Conservation (phyloP, 2,329 filamentous ascomycete genomes). For the Apiospora aurea region DNA sequence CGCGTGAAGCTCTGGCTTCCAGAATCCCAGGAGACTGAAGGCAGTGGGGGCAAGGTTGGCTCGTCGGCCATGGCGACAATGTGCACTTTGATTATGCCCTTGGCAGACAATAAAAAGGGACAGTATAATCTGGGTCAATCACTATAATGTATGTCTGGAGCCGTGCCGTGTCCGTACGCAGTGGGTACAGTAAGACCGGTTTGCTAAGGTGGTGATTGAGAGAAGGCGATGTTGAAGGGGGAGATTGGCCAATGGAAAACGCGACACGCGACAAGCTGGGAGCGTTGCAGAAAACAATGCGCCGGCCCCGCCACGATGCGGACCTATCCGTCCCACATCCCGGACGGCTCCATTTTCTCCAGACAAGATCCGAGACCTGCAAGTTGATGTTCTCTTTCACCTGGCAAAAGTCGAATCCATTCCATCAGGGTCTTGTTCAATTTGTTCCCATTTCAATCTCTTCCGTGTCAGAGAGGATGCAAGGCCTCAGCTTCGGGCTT, state of each 20-base stretch:
- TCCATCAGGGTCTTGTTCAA: background rate
- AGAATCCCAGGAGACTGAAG: conserved; percentile 42
- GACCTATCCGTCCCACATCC: conserved; percentile 16
- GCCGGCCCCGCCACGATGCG: conserved; percentile 14
- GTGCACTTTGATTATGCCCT: conserved; percentile 16
- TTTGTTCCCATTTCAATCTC: background rate
- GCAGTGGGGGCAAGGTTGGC: conserved; percentile 45
- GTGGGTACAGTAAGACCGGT: conserved; percentile 12
- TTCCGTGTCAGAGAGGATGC: background rate
- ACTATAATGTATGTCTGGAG: background rate
- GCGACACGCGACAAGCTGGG: conserved; percentile 22
- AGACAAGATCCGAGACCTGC: background rate
- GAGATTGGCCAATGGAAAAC: conserved; percentile 21
- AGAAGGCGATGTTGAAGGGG: conserved; percentile 1
- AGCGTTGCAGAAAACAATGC: conserved; percentile 15
- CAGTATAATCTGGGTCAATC: background rate
- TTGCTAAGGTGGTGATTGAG: conserved; percentile 3
- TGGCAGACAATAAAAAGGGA: background rate
- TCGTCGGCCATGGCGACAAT: conserved; percentile 44
- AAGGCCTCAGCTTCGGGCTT: background rate
- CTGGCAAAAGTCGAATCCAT: background rate
- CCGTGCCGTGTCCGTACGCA: conserved; percentile 12
- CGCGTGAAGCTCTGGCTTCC: conserved; percentile 43
- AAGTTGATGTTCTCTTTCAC: background rate
- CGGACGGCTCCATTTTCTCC: conserved; percentile 7